Conservation (phyloP, 805 yeast genomes). For the Diddensiella transvaalensis region DNA sequence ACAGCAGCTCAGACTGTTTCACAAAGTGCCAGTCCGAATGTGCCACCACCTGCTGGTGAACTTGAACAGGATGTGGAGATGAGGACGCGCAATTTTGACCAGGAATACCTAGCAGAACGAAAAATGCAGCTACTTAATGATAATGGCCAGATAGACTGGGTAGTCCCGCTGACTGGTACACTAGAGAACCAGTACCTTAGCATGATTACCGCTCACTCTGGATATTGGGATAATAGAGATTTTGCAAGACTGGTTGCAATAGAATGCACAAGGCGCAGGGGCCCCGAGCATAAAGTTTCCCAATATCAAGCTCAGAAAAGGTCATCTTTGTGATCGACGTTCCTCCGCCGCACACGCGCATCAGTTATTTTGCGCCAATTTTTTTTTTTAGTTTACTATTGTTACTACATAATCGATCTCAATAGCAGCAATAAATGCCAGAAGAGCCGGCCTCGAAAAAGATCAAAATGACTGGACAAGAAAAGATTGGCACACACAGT, state of each 20-base stretch:
- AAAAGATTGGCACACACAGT: slow-evolving; percentile 69
- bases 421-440: background rate
- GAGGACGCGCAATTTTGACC: slow-evolving; percentile 23
- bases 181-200: slow-evolving; percentile 76
- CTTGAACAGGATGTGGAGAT: slow-evolving; percentile 23
- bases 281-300: slow-evolving; percentile 27
- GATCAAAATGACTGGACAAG: slow-evolving; percentile 34
- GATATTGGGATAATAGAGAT: slow-evolving; percentile 83
- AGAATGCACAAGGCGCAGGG: slow-evolving; percentile 34
- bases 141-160: slow-evolving; percentile 81
- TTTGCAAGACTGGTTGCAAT: slow-evolving; percentile 58
- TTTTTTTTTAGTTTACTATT: no score
- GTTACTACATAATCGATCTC: background rate
- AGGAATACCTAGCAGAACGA: slow-evolving; percentile 31
- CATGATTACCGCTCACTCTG: slow-evolving; percentile 83
- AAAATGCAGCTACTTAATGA: slow-evolving; percentile 55
- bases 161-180: slow-evolving; percentile 51
- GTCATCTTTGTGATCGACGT: background rate
- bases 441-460: slow-evolving; percentile 12
- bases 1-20: slow-evolving; percentile 2
- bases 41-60: slow-evolving; percentile 8
- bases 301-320: slow-evolving; percentile 23
- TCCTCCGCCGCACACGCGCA: background rate
- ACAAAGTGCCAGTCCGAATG: no score
- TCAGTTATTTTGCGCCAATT: no score